phyloP scores from a whole-genome alignment of 345 rosid species.

The Limnanthes douglasii region DNA sequence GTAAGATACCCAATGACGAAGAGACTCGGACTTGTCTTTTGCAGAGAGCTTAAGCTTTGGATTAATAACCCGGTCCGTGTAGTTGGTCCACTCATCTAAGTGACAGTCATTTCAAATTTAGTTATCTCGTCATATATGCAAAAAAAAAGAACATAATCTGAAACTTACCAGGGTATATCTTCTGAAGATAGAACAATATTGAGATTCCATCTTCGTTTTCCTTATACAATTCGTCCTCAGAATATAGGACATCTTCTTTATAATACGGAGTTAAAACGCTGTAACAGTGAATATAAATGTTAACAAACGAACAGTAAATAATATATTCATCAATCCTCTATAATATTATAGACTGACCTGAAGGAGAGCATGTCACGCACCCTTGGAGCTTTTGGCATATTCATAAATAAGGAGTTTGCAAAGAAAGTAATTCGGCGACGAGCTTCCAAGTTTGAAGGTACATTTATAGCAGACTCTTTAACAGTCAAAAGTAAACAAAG shows the following conservation, averaged over 20 bases:
- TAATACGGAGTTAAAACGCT: conserved; percentile 93
- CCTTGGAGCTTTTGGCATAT: conserved; percentile 78
- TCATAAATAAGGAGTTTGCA: conserved; percentile 93
- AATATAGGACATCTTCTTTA: conserved; percentile 79
- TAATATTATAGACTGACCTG: conserved; percentile 28
- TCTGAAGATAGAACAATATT: conserved; percentile 66
- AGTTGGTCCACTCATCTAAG: conserved; percentile 87
- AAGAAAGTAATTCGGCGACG: conserved; percentile 97
- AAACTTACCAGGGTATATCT: conserved; percentile 77
- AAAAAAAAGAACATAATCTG: conserved; percentile 3
- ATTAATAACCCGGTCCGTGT: conserved; percentile 36
- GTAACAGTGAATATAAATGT: no score
- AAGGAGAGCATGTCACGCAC: conserved; percentile 90
- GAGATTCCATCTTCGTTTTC: conserved; percentile 96
- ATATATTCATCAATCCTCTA: background rate
- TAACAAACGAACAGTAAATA: background rate
- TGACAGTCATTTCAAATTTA: conserved; percentile 7
- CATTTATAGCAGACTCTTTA: conserved; percentile 93
- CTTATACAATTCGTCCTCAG: conserved; percentile 55
- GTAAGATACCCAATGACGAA: conserved; percentile 80
- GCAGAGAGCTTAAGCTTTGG: conserved; percentile 1
- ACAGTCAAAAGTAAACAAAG: conserved; percentile 70
- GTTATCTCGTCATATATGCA: conserved; percentile 6
- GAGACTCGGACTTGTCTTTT: conserved; percentile 24
- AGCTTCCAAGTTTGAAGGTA: conserved; percentile 91